Conservation (phyloP, 306 rosid genomes). For the Morella rubra region DNA sequence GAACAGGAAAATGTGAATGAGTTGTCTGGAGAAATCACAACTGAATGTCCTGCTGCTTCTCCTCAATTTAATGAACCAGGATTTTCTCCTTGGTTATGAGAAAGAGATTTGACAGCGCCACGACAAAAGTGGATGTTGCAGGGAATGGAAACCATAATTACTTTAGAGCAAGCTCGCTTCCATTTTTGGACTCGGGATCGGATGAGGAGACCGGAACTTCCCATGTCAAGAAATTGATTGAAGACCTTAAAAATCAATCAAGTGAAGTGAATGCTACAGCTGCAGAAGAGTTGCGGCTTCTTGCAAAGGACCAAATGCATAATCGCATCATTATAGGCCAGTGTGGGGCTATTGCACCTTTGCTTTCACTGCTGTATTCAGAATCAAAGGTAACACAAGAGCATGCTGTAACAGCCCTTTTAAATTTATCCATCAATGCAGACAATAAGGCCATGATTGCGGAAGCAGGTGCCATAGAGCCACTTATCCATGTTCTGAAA, state of each 20-base stretch:
- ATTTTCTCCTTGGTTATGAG: constrained; percentile 34
- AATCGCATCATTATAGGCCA: constrained; percentile 73
- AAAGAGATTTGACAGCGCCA: constrained; percentile 40
- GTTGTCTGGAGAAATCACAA: constrained; percentile 56
- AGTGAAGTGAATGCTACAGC: constrained; percentile 62
- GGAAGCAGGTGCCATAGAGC: constrained; percentile 78
- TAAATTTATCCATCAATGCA: constrained; percentile 80
- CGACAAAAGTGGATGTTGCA: constrained; percentile 34
- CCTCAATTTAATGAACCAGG: constrained; percentile 41
- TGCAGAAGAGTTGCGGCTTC: constrained; percentile 86
- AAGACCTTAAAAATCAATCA: constrained; percentile 64
- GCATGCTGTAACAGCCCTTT: constrained; percentile 89
- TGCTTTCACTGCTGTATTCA: constrained; percentile 69
- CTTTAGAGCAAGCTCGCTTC: constrained; percentile 34
- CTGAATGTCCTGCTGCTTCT: constrained; percentile 37
- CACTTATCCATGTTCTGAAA: constrained; percentile 74
- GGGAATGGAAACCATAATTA: constrained; percentile 43
- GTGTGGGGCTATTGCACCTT: constrained; percentile 60
- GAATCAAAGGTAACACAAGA: constrained; percentile 65
- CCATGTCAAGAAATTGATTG: constrained; percentile 63
- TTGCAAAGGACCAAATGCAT: constrained; percentile 71
- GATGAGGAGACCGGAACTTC: constrained; percentile 52
- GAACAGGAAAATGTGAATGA: constrained; percentile 40
- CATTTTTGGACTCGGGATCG: constrained; percentile 37
- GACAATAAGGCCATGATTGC: constrained; percentile 76